Evolutionary conservation across 345 rosid genomes (phyloP).

Genomic region (Camelina sativa): DNA sequence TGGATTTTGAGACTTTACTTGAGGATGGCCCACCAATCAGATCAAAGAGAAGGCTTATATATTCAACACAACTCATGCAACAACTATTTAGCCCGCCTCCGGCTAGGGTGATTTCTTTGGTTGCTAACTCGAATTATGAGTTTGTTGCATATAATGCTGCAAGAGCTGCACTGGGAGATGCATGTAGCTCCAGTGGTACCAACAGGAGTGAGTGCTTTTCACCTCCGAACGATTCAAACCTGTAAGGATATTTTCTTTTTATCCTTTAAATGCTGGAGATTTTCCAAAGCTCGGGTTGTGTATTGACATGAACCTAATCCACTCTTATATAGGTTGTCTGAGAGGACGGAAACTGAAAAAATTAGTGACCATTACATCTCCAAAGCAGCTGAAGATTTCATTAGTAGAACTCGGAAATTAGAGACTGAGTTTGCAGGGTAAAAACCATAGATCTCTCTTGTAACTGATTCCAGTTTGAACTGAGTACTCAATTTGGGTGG

Average conservation of each 20-base stretch:
- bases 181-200: slow-evolving; percentile 55
- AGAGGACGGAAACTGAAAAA: slow-evolving; percentile 51
- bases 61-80: slow-evolving; percentile 86
- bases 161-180: slow-evolving; percentile 72
- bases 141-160: slow-evolving; percentile 54
- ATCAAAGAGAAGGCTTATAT: slow-evolving; percentile 76
- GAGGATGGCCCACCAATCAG: slow-evolving; percentile 57
- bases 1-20: slow-evolving; percentile 61
- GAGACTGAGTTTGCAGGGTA: slow-evolving; percentile 73
- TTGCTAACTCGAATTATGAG: slow-evolving; percentile 59
- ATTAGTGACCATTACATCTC: slow-evolving; percentile 56
- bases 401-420: slow-evolving; percentile 58
- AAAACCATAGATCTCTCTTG: slow-evolving; percentile 2
- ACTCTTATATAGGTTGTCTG: slow-evolving; percentile 48
- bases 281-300: not conserved
- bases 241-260: slow-evolving; percentile 52
- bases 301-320: slow-evolving; percentile 8
- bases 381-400: slow-evolving; percentile 68
- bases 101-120: slow-evolving; percentile 51
- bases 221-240: slow-evolving; percentile 47
- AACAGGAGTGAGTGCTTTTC: slow-evolving; percentile 41
- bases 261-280: not conserved
- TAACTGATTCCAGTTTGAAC: not conserved
- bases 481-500: not conserved
- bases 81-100: slow-evolving; percentile 61